Conservation (phyloP, 176 grass and related monocot species). For the Avena eriantha region DNA sequence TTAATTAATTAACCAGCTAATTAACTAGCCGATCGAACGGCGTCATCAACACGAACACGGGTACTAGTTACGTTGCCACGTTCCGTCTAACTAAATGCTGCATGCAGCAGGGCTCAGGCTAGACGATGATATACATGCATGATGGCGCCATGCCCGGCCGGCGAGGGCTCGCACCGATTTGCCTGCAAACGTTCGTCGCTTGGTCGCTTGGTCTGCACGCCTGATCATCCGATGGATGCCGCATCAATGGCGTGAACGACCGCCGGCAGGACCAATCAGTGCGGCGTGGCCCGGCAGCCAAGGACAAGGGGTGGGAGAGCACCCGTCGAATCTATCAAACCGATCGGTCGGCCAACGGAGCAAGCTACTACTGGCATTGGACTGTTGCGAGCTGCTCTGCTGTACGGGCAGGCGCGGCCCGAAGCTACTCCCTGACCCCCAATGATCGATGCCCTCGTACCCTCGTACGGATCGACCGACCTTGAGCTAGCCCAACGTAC, state of each 20-base stretch:
- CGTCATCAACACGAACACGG: no score
- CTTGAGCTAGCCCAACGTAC: no score
- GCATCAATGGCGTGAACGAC: conserved; percentile 38
- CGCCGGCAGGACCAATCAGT: conserved; percentile 10
- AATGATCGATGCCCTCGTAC: background rate
- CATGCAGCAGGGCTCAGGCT: no score
- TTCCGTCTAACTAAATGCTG: no score
- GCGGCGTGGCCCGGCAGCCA: conserved; percentile 23
- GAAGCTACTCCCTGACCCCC: background rate
- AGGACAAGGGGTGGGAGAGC: conserved; percentile 11
- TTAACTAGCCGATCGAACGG: no score
- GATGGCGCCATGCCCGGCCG: no score
- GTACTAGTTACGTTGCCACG: no score
- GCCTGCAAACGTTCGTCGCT: no score
- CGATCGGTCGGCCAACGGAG: background rate
- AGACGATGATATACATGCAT: no score
- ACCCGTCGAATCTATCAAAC: background rate
- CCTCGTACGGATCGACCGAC: no score
- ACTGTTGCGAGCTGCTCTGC: background rate
- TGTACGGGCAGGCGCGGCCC: background rate
- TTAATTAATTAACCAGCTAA: no score
- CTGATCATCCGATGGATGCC: background rate
- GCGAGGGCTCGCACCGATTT: no score
- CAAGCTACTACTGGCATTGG: background rate
- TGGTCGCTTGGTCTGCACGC: background rate